A percentile compares a stretch with the other conserved stretches of the same genome.
Evolutionary conservation across 441 rosid genomes (phyloP).

Genomic region (Brassica balearica): DNA sequence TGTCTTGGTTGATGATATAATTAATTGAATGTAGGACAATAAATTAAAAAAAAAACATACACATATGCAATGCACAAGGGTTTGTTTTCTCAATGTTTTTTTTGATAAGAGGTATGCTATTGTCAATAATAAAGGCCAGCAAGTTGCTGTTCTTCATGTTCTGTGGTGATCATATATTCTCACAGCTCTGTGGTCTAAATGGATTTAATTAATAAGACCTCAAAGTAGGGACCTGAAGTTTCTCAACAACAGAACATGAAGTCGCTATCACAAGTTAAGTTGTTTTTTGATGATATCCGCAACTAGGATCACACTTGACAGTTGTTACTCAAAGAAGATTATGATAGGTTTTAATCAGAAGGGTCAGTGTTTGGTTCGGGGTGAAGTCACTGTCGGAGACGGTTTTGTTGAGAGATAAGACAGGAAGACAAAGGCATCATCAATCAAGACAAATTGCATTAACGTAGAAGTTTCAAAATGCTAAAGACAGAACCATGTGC

Average conservation of each 20-base stretch:
- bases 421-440: too few species aligned
- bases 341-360: too few species aligned
- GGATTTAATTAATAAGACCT: background rate
- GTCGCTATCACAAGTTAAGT: background rate
- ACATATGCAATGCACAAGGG: conserved; percentile 3
- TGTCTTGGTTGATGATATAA: too few species aligned
- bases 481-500: conserved; percentile 25
- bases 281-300: background rate
- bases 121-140: conserved; percentile 13
- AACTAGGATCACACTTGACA: too few species aligned
- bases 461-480: conserved; percentile 2
- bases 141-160: conserved; percentile 28
- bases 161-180: conserved; percentile 26
- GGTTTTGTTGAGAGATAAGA: too few species aligned
- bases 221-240: conserved; percentile 25
- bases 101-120: conserved; percentile 17
- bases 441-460: background rate
- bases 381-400: too few species aligned
- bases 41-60: too few species aligned
- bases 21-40: too few species aligned
- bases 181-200: background rate
- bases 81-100: conserved; percentile 30
- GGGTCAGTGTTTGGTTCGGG: too few species aligned
- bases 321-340: too few species aligned
- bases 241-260: conserved; percentile 28